phyloP scores from a whole-genome alignment of 2,329 filamentous ascomycete genomes.

The Cladophialophora immunda region DNA sequence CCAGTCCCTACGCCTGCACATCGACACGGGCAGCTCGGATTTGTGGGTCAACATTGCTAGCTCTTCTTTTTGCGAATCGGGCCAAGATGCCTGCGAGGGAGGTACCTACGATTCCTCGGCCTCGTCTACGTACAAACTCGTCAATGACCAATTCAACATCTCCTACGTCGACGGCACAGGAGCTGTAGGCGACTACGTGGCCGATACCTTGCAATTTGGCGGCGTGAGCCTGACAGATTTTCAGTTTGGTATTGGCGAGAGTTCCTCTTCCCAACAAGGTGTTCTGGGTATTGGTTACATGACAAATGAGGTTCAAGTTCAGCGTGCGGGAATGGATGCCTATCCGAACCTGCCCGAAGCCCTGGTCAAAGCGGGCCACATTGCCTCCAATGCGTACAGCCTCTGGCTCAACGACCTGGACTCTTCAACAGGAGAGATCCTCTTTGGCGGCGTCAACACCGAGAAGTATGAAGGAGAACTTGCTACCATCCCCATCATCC shows the following conservation, averaged over 20 bases:
- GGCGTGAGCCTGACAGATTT: slow-evolving; percentile 59
- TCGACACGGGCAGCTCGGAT: slow-evolving; percentile 71
- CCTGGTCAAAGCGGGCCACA: slow-evolving; percentile 68
- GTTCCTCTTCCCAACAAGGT: slow-evolving; percentile 68
- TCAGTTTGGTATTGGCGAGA: slow-evolving; percentile 68
- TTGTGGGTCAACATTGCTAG: slow-evolving; percentile 71
- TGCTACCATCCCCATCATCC: slow-evolving; percentile 72
- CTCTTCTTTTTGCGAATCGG: slow-evolving; percentile 67
- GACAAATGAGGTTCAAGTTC: slow-evolving; percentile 78
- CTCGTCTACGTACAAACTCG: slow-evolving; percentile 78
- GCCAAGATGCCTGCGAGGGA: slow-evolving; percentile 62
- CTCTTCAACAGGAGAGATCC: slow-evolving; percentile 70
- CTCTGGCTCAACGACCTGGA: slow-evolving; percentile 78
- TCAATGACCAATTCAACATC: slow-evolving; percentile 84
- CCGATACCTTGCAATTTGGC: slow-evolving; percentile 69
- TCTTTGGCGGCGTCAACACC: slow-evolving; percentile 79
- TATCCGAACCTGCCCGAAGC: slow-evolving; percentile 76
- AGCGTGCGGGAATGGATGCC: slow-evolving; percentile 53
- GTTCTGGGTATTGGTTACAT: slow-evolving; percentile 87
- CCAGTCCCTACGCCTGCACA: slow-evolving; percentile 64
- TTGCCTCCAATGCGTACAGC: slow-evolving; percentile 74
- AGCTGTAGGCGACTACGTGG: slow-evolving; percentile 80
- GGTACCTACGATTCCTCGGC: slow-evolving; percentile 75
- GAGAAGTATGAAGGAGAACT: slow-evolving; percentile 70
- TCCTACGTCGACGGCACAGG: slow-evolving; percentile 84